Base-by-base conservation (phyloP, 2,329 filamentous ascomycete genomes). In the Colletotrichum viniferum region DNA sequence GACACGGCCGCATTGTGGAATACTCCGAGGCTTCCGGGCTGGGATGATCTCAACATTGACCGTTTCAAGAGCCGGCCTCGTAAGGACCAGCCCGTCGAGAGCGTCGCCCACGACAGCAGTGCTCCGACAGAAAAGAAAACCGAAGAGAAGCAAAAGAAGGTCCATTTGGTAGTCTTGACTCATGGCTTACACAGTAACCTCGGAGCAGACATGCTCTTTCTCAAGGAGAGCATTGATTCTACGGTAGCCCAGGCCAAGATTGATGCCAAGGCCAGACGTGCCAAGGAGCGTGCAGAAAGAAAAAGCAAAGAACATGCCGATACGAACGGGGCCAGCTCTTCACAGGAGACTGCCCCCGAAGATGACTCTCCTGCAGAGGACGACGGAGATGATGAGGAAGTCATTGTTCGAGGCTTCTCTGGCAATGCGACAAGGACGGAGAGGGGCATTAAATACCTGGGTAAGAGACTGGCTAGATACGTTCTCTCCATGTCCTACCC, bases 181-280 rank as follows among this genome's bases (percentile, higher is more conserved):
- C 97, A 99, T 85, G 97, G 97, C 0, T 85, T 99, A 77, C 97
- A 99, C 84, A 98, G 96, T 84, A 99, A 99, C 83, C 89, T 98
- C 14, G 95, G 97, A 7, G 94, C 96, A 26, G 97, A 99, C 83
- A 98, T 99, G 97, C 88, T 99, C 24, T 99, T 95, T 82, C 86
- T 99, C 83, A 99, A 99, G 82, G 97, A 99, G 85, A 98, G 95
- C 84, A 98, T 99, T 77, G 97, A 99, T 85, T 92, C 92, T 32
- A 93, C 95, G 4, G 94, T 93, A 5, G 93, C 88, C 79, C 92
- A 96, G 81, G 94, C 95, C 32, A 93, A 93, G 79, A 86, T 92
- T 65, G 93, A 95, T 83, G 91, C 92, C 48, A 93, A 89, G 82
- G 88, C 87, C 65, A 89, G 94, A 73, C 91, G 88, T 79, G 88